phyloP scores from a whole-genome alignment of 345 rosid genomes.

The Eucalyptus polyanthemos region DNA sequence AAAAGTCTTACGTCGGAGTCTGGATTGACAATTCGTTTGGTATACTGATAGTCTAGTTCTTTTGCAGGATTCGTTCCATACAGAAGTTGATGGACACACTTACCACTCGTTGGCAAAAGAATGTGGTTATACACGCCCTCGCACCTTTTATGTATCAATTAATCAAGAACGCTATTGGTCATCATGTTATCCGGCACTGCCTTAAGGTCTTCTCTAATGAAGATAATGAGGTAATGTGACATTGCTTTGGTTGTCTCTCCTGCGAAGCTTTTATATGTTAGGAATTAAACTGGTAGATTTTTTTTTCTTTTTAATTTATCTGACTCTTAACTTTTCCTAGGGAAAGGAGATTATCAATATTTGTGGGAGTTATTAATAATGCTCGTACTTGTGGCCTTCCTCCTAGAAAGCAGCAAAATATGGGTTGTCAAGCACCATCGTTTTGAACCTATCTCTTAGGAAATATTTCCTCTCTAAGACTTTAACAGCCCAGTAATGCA shows the following conservation, averaged over 20 bases:
- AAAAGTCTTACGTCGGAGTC: neutral
- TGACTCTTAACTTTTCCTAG: neutral
- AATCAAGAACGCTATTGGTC: slow-evolving; percentile 31
- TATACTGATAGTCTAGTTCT: neutral
- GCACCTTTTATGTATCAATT: slow-evolving; percentile 15
- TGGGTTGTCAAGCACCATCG: neutral
- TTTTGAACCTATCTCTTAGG: neutral
- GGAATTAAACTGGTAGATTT: neutral
- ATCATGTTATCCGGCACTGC: slow-evolving; percentile 37
- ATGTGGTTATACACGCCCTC: slow-evolving; percentile 16
- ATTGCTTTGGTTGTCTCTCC: neutral
- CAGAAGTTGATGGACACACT: slow-evolving; percentile 31
- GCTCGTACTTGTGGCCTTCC: neutral
- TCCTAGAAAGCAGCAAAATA: neutral
- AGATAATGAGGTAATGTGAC: slow-evolving; percentile 32
- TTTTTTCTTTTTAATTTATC: neutral
- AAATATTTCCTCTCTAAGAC: neutral
- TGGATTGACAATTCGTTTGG: neutral
- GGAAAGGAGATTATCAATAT: neutral
- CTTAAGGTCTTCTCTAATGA: slow-evolving; percentile 24
- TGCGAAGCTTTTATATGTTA: neutral
- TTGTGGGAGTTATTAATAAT: neutral
- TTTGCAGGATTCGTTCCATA: slow-evolving; percentile 36
- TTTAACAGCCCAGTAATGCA: neutral
- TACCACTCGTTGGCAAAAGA: slow-evolving; percentile 12